Conservation (phyloP, 2,329 filamentous ascomycete species). For the Hirsutella minnesotensis region DNA sequence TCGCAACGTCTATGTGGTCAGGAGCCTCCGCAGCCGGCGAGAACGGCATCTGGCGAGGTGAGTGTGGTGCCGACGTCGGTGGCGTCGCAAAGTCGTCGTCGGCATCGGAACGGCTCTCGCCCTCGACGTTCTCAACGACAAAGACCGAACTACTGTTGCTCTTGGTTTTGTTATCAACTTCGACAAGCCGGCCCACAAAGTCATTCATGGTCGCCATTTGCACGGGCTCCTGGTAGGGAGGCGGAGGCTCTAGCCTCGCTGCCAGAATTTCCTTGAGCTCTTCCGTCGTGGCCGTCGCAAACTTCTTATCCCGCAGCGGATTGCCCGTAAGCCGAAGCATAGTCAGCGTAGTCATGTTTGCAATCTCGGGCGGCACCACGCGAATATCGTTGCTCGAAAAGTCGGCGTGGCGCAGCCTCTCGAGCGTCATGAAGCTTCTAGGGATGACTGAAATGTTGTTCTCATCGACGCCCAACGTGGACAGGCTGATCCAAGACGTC, state of each 20-base stretch:
- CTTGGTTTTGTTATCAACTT: constrained; percentile 13
- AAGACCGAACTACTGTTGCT: neutral
- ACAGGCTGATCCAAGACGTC: constrained; percentile 58
- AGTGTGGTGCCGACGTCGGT: constrained; percentile 39
- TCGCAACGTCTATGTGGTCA: constrained; percentile 31
- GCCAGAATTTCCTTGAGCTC: constrained; percentile 68
- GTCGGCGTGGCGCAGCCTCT: constrained; percentile 63
- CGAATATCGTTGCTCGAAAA: constrained; percentile 78
- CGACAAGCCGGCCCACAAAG: constrained; percentile 16
- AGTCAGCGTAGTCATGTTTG: constrained; percentile 64
- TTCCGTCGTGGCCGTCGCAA: constrained; percentile 66
- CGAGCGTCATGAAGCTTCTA: constrained; percentile 56
- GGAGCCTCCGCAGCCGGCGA: constrained; percentile 32
- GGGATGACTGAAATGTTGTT: constrained; percentile 73
- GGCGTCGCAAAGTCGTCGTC: constrained; percentile 45
- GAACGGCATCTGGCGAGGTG: constrained; percentile 35
- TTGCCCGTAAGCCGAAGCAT: constrained; percentile 78
- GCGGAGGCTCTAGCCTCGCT: constrained; percentile 50
- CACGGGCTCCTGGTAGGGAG: constrained; percentile 23
- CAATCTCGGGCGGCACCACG: constrained; percentile 62
- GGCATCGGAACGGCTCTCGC: constrained; percentile 37
- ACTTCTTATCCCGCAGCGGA: constrained; percentile 78
- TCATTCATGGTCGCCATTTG: constrained; percentile 10
- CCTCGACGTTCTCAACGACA: constrained; percentile 18
- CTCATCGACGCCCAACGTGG: constrained; percentile 66